Evolutionary conservation across 73 alveolate species (phyloP).

Genomic region (Paramecium tetraurelia): DNA sequence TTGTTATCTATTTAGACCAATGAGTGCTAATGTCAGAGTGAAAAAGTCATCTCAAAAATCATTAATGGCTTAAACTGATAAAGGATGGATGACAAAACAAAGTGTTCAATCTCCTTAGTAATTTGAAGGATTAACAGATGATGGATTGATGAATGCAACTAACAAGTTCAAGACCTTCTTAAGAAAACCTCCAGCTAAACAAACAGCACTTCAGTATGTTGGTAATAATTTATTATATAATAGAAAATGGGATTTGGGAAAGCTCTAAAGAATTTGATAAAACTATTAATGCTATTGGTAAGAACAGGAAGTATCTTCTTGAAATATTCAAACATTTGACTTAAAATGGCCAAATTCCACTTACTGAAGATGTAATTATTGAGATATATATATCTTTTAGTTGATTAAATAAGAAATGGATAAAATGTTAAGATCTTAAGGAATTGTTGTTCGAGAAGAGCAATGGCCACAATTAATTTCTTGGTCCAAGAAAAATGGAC

Average conservation of each 20-base stretch:
- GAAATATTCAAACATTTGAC: conserved; percentile 68
- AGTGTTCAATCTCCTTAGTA: neutral
- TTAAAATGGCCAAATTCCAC: conserved; percentile 52
- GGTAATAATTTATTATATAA: neutral
- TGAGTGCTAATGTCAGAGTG: conserved; percentile 26
- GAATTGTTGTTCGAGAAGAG: conserved; percentile 63
- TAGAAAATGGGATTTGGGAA: conserved; percentile 66
- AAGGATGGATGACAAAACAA: neutral
- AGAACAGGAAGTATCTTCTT: conserved; percentile 73
- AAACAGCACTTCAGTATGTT: neutral
- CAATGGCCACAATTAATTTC: conserved; percentile 65
- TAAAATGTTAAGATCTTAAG: conserved; percentile 54
- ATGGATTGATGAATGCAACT: conserved; percentile 45
- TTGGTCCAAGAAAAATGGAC: conserved; percentile 70
- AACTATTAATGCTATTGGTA: conserved; percentile 67
- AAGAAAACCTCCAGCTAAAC: neutral
- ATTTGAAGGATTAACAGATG: conserved; percentile 38
- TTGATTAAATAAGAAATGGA: conserved; percentile 39
- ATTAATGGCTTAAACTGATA: conserved; percentile 2
- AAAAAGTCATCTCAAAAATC: neutral
- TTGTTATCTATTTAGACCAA: neutral
- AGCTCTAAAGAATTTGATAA: conserved; percentile 74
- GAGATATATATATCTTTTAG: neutral
- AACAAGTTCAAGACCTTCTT: conserved; percentile 34
- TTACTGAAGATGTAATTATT: conserved; percentile 59